These are phyloP conservation scores for Butyriboletus loyo DNA, from an alignment of 768 basidiomycete genomes.

Conservation along the genomic window DNA sequence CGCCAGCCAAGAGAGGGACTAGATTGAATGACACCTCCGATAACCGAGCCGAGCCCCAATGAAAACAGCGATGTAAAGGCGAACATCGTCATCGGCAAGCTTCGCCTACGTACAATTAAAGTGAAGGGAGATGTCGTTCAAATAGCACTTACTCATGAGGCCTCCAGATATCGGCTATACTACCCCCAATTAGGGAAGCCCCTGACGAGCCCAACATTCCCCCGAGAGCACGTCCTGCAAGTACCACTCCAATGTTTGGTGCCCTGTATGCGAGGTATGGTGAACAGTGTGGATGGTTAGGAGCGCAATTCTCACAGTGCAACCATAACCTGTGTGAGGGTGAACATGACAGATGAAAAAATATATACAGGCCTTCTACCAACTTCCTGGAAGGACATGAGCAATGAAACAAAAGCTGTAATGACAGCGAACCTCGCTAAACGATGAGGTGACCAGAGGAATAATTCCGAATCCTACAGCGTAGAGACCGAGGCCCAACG, in stretches of 20 bases:
- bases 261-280: conserved; percentile 23
- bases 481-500: conserved; percentile 50
- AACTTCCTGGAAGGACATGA: conserved; percentile 44
- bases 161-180: conserved; percentile 67
- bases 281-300: not conserved
- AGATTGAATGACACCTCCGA: conserved; percentile 63
- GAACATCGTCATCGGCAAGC: conserved; percentile 74
- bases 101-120: conserved; percentile 46
- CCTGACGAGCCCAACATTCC: conserved; percentile 65
- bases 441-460: conserved; percentile 61
- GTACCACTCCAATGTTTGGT: conserved; percentile 50
- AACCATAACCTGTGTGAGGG: conserved; percentile 46
- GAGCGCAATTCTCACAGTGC: conserved; percentile 23
- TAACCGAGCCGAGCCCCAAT: conserved; percentile 60
- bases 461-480: conserved; percentile 57
- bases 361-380: conserved; percentile 62
- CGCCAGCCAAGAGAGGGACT: conserved; percentile 61
- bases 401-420: not conserved
- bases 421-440: conserved; percentile 47
- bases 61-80: conserved; percentile 54
- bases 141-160: conserved; percentile 48
- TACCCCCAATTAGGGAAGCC: conserved; percentile 66
- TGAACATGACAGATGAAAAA: conserved; percentile 46
- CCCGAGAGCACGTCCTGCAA: conserved; percentile 56
- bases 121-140: not conserved